phyloP scores from a whole-genome alignment of 768 basidiomycete species.

The Mycena galericulata region DNA sequence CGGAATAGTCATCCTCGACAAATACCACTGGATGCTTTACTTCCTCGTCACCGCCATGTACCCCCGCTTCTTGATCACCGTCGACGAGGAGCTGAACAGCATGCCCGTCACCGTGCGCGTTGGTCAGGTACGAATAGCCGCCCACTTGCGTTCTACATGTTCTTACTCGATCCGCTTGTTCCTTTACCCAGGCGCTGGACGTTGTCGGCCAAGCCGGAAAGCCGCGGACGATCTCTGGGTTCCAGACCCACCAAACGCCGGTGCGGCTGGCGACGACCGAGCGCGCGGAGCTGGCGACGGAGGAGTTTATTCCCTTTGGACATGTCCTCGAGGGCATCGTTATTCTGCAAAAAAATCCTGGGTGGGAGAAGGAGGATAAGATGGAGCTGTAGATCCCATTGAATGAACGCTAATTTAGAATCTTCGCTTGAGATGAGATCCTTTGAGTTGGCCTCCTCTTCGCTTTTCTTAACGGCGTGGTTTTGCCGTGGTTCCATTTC shows the following conservation, averaged over 20 bases:
- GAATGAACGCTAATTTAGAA: conserved; percentile 28
- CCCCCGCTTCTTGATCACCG: conserved; percentile 97
- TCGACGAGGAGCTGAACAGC: conserved; percentile 90
- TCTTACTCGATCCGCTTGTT: not conserved
- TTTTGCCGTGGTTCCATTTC: too few species aligned
- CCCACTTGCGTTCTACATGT: not conserved
- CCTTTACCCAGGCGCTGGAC: conserved; percentile 81
- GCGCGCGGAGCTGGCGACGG: conserved; percentile 94
- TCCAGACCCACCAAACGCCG: conserved; percentile 98
- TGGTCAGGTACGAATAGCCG: conserved; percentile 79
- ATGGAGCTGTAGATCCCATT: conserved; percentile 71
- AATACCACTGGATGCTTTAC: conserved; percentile 99
- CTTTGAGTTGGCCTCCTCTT: too few species aligned
- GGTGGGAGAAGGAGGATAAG: conserved; percentile 87
- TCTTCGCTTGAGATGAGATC: not conserved
- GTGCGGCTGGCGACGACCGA: conserved; percentile 96
- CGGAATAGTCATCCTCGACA: conserved; percentile 93
- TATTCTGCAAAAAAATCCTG: conserved; percentile 91
- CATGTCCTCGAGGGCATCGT: conserved; percentile 94
- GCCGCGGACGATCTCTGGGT: conserved; percentile 94
- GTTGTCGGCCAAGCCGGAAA: conserved; percentile 98
- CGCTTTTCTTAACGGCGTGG: too few species aligned
- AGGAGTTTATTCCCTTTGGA: conserved; percentile 93
- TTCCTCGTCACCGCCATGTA: conserved; percentile 97
- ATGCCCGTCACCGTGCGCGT: conserved; percentile 94